Percentiles rank a stretch among this genome's conserved stretches.
Conservation (phyloP, 345 rosid species). For the Lumnitzera littorea region DNA sequence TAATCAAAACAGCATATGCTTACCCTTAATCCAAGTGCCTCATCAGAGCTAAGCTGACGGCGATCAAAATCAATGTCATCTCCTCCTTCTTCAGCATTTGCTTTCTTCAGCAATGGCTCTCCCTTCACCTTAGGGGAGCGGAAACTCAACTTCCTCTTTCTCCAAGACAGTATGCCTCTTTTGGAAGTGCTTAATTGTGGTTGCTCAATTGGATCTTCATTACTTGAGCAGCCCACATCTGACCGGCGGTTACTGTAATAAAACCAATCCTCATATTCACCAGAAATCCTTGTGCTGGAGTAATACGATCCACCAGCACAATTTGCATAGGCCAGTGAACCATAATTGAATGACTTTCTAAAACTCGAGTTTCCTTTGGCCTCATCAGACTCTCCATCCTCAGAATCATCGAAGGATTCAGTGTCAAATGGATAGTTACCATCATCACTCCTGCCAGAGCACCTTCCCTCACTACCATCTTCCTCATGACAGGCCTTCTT, state of each 20-base stretch:
- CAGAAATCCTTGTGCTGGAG: constrained; percentile 34
- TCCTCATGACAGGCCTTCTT: constrained; percentile 62
- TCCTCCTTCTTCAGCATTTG: constrained; percentile 94
- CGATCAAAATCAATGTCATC: constrained; percentile 98
- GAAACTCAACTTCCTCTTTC: constrained; percentile 86
- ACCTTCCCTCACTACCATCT: constrained; percentile 61
- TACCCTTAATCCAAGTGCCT: constrained; percentile 43
- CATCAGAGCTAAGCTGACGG: constrained; percentile 86
- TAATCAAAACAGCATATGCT: constrained; percentile 16
- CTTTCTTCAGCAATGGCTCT: constrained; percentile 88
- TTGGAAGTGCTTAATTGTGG: constrained; percentile 39
- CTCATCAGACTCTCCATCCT: constrained; percentile 78
- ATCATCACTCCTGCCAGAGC: constrained; percentile 64
- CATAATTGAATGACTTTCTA: constrained; percentile 72
- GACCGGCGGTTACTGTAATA: constrained; percentile 73
- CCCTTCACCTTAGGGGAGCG: constrained; percentile 80
- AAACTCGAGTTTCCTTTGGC: constrained; percentile 35
- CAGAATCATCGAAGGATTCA: constrained; percentile 75
- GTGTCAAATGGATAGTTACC: constrained; percentile 74
- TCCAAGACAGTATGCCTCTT: constrained; percentile 76
- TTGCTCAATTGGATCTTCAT: constrained; percentile 46
- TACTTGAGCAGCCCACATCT: constrained; percentile 43
- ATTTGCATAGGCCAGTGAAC: constrained; percentile 75
- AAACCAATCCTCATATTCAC: constrained; percentile 67
- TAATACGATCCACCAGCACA: constrained; percentile 63